Percentiles rank a stretch among this genome's conserved stretches.
Evolutionary conservation across 331 rosid genomes (phyloP).

Genomic region (Quercus lobata): DNA sequence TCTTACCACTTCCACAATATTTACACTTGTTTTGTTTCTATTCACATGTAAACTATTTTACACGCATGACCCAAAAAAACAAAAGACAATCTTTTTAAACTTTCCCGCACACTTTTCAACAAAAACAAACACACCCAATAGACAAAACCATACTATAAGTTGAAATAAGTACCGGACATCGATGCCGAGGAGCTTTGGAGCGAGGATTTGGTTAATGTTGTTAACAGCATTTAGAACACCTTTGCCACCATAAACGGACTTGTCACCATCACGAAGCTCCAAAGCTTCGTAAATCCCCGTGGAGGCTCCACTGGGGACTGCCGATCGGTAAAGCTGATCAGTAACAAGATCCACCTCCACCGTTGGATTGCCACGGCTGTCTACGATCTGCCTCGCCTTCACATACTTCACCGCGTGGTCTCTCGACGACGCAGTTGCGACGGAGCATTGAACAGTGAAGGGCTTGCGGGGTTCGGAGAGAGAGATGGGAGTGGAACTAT

Average conservation of each 20-base stretch:
- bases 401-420: slow-evolving; percentile 63
- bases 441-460: slow-evolving; percentile 44
- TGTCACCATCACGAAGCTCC: slow-evolving; percentile 94
- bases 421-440: slow-evolving; percentile 35
- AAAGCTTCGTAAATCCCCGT: slow-evolving; percentile 97
- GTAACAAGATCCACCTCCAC: slow-evolving; percentile 93
- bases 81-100: too few relatives aligned
- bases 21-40: neutral
- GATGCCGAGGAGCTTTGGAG: slow-evolving; percentile 79
- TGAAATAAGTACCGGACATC: slow-evolving; percentile 62
- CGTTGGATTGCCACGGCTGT: slow-evolving; percentile 97
- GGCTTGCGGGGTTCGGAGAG: neutral
- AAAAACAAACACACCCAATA: neutral
- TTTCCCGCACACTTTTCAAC: neutral
- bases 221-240: slow-evolving; percentile 86
- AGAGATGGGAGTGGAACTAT: slow-evolving; percentile 11
- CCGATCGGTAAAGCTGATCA: slow-evolving; percentile 80
- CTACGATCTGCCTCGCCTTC: slow-evolving; percentile 92
- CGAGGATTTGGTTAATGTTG: slow-evolving; percentile 75
- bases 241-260: slow-evolving; percentile 86
- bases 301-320: slow-evolving; percentile 97
- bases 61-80: too few relatives aligned
- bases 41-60: too few relatives aligned
- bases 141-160: too few relatives aligned
- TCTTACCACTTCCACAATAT: neutral